Conservation (phyloP, 768 basidiomycete genomes). For the Cystobasidium tubakii region DNA sequence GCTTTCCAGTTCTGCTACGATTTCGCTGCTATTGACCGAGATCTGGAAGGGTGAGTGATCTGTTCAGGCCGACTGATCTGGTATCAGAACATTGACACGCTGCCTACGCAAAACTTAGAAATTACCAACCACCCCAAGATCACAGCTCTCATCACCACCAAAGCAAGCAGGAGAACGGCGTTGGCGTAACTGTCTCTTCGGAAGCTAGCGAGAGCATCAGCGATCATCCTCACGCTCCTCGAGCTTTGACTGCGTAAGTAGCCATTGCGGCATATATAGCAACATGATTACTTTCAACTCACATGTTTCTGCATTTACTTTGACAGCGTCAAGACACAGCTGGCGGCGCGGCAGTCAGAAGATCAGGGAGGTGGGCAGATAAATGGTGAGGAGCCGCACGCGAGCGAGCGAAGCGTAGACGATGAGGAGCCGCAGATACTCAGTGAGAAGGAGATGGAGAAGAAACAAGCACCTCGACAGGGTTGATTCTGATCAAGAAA, state of each 20-base stretch:
- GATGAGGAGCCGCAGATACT: neutral
- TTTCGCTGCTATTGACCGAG: slow-evolving; percentile 39
- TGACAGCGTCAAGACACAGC: neutral
- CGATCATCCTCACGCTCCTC: neutral
- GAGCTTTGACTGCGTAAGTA: slow-evolving; percentile 15
- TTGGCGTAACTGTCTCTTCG: neutral
- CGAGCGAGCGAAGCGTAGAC: neutral
- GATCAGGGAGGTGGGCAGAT: neutral
- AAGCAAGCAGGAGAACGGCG: slow-evolving; percentile 6
- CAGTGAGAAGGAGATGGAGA: slow-evolving; percentile 4
- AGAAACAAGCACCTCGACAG: slow-evolving; percentile 1
- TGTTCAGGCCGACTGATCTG: neutral
- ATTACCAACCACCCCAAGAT: neutral
- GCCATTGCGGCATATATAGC: neutral
- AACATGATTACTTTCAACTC: too few relatives aligned
- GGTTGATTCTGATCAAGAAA: neutral
- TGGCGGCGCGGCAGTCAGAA: neutral
- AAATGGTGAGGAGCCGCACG: neutral
- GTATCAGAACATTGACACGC: too few relatives aligned
- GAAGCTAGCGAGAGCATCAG: neutral
- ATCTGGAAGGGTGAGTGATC: slow-evolving; percentile 37
- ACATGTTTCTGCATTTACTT: neutral
- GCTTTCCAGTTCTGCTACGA: slow-evolving; percentile 29
- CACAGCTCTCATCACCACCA: neutral
- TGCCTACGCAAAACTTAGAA: neutral